Conservation (phyloP, 352 stramenopile species). For the Globisporangium nagaii region DNA sequence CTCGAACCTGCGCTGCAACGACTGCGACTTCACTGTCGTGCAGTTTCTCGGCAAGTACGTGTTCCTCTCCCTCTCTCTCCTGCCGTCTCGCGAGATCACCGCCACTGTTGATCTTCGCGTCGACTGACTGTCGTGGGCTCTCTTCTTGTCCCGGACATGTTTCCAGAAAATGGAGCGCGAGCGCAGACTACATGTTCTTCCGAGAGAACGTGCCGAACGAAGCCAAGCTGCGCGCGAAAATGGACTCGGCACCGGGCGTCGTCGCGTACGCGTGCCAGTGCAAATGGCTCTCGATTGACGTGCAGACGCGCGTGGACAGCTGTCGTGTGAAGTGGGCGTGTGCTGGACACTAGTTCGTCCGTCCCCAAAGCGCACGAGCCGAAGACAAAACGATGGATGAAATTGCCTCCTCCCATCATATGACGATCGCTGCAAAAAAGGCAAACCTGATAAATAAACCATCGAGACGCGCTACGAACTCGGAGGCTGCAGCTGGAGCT, state of each 20-base stretch:
- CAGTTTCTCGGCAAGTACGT: slow-evolving; percentile 69
- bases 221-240: slow-evolving; percentile 54
- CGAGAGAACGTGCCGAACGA: slow-evolving; percentile 75
- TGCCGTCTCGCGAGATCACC: too few relatives aligned
- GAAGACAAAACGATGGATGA: background rate
- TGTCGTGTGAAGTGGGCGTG: slow-evolving; percentile 71
- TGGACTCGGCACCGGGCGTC: slow-evolving; percentile 42
- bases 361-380: background rate
- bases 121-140: background rate
- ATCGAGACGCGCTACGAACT: background rate
- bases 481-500: slow-evolving; percentile 31
- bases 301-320: slow-evolving; percentile 37
- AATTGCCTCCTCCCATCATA: background rate
- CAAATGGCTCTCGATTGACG: slow-evolving; percentile 68
- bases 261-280: slow-evolving; percentile 77
- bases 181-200: slow-evolving; percentile 84
- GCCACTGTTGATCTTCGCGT: too few relatives aligned
- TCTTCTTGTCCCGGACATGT: background rate
- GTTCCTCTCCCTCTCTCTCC: too few relatives aligned
- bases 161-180: slow-evolving; percentile 56
- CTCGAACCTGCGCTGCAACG: slow-evolving; percentile 73
- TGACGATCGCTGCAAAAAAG: background rate
- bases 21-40: slow-evolving; percentile 78
- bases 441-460: slow-evolving; percentile 7
- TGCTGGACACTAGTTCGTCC: slow-evolving; percentile 38